Evolutionary conservation across 495 filamentous ascomycete genomes (phyloP), one percentile per base, ranked within the genome.

Genomic region (Lasiosphaeria ovina): DNA sequence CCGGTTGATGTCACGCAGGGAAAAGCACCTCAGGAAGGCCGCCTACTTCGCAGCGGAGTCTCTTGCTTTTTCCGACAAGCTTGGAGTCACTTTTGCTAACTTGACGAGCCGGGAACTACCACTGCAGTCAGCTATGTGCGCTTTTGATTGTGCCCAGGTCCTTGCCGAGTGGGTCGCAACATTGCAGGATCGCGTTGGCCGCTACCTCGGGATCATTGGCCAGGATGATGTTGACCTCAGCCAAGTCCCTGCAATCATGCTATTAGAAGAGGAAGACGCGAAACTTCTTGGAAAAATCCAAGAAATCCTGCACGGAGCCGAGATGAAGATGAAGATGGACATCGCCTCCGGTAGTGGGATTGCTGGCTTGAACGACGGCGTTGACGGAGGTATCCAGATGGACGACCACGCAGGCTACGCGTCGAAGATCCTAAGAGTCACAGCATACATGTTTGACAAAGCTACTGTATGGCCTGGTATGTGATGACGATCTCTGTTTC

Each of bases 81-180:
- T 94, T 8, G 92, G 91, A 6, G 86, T 92, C 35, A 93, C 91
- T 0, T 96, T 92, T 70, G 89, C 91, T 6, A 89, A 96, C 61
- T 87, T 91, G 60, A 88, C 87, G 2, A 92, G 89, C 35, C 84
- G 92, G 35, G 94, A 98, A 67, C 80, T 98, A n/a, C 93, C 94
- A 2, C 79, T 98, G 33, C 92, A 96, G 64, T 93, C 92, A 12
- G 91, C 90, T 6, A 87, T 98, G 83, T 98, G 93, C 72, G 84
- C 89, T 11, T 96, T 97, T 70, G 94, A 98, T 67, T 98, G 94
- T 66, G 89, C 92, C n/a, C 92, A 96, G 68, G 92, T 98, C 0
- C 85, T 98, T 32, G 93, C 94, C 1, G 94, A 98, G 73, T 98
- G 94, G 94, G 84, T 95, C 47, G 89, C 89, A 12, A 96, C 93